These are phyloP conservation scores for Alternaria tenuissima DNA, from an alignment of 2,329 filamentous ascomycete species.

Conservation along the genomic window DNA sequence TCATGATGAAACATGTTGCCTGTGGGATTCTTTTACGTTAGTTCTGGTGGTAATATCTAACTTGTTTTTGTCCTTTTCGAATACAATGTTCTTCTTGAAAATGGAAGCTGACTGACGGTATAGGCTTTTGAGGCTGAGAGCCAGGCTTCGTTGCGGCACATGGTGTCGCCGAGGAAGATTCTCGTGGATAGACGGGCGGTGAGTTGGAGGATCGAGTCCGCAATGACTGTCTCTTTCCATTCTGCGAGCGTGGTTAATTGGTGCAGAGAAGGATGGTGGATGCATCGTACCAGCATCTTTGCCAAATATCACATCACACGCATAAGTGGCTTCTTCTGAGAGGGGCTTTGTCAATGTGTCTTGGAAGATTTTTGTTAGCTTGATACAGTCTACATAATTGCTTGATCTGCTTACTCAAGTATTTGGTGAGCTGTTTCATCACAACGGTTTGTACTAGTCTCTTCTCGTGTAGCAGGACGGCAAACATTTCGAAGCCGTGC, in stretches of 20 bases:
- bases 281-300: background rate
- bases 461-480: background rate
- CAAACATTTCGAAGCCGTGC: conserved; percentile 2
- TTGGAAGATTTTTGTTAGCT: too few relatives aligned
- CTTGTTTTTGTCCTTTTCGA: too few relatives aligned
- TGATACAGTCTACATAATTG: too few relatives aligned
- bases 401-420: background rate
- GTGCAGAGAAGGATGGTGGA: too few relatives aligned
- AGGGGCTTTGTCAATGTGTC: background rate
- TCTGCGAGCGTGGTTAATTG: background rate
- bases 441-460: background rate
- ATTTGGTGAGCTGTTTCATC: conserved; percentile 4
- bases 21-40: background rate
- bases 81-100: too few relatives aligned
- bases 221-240: background rate
- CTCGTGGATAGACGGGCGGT: conserved; percentile 6
- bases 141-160: conserved; percentile 53
- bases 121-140: conserved; percentile 46
- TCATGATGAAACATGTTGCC: background rate
- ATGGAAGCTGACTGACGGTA: conserved; percentile 15
- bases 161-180: conserved; percentile 47
- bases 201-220: background rate
- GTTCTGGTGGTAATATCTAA: background rate
- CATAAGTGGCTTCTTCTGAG: background rate
- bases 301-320: background rate